These are phyloP conservation scores for Penicillium angulare DNA, from an alignment of 495 filamentous ascomycete genomes.

Conservation along the genomic window DNA sequence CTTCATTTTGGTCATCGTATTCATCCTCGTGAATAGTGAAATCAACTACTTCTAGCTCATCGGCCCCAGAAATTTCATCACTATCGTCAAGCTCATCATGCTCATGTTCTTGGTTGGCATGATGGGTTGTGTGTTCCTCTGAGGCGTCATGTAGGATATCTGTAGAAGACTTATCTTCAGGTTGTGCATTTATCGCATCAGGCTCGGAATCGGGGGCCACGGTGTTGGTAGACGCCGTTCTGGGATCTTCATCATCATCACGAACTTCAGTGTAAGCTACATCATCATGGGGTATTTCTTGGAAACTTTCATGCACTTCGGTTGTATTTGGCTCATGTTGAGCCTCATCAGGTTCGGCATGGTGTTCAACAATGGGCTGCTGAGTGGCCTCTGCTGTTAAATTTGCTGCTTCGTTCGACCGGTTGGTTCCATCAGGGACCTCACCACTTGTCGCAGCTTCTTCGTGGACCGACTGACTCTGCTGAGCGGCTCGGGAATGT, in stretches of 20 bases:
- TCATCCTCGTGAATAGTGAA: slow-evolving; percentile 17
- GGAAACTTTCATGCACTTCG: not conserved
- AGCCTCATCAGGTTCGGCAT: not conserved
- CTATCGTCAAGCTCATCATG: slow-evolving; percentile 8
- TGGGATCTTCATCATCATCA: slow-evolving; percentile 29
- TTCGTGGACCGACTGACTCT: not conserved
- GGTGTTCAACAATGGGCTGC: no score
- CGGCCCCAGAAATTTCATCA: not conserved
- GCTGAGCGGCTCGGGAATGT: not conserved
- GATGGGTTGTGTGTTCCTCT: slow-evolving; percentile 11
- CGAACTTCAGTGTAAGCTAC: slow-evolving; percentile 15
- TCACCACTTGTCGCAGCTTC: slow-evolving; percentile 1
- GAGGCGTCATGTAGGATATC: not conserved
- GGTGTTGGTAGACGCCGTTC: slow-evolving; percentile 34
- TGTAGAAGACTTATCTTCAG: slow-evolving; percentile 12
- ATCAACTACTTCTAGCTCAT: slow-evolving; percentile 15
- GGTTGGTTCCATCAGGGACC: not conserved
- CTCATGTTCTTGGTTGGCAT: slow-evolving; percentile 8
- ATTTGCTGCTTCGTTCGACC: no score
- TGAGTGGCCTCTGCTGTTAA: not conserved
- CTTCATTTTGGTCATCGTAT: slow-evolving; percentile 4
- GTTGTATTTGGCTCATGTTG: not conserved
- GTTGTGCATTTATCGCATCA: slow-evolving; percentile 14
- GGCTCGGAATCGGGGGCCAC: slow-evolving; percentile 17
- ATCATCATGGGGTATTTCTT: not conserved